phyloP scores from a whole-genome alignment of 2,329 filamentous ascomycete genomes.

The Diaporthe citrichinensis region DNA sequence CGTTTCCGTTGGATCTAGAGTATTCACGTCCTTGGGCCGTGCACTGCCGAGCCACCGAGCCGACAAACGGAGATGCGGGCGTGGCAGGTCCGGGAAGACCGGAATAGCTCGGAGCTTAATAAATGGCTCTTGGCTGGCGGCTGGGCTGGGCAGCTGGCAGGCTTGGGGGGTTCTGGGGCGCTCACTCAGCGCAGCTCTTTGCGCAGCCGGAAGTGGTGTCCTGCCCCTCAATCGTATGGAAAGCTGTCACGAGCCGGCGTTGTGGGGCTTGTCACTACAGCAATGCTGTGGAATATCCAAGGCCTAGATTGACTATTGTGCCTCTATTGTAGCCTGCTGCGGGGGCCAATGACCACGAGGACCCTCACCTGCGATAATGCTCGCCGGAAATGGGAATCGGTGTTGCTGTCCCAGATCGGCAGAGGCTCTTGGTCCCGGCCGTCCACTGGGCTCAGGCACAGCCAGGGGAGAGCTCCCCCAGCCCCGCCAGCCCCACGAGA shows the following conservation, averaged over 20 bases:
- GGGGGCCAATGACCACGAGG: neutral
- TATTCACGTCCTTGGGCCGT: neutral
- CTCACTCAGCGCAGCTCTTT: constrained; percentile 11
- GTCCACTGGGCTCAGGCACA: neutral
- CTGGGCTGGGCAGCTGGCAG: neutral
- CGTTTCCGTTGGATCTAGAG: neutral
- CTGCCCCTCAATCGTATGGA: neutral
- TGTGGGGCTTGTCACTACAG: neutral
- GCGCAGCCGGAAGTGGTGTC: neutral
- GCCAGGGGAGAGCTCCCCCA: constrained; percentile 1
- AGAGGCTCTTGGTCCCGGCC: constrained; percentile 7
- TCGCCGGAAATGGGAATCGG: constrained; percentile 31
- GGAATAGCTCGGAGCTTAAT: constrained; percentile 17
- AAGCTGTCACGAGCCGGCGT: neutral
- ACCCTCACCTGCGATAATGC: constrained; percentile 22
- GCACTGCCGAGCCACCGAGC: constrained; percentile 14
- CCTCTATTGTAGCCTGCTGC: neutral
- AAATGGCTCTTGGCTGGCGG: neutral
- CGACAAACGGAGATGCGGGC: constrained; percentile 14
- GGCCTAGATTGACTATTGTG: neutral
- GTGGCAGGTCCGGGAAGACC: neutral
- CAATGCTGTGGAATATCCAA: neutral
- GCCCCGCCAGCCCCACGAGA: constrained; percentile 18
- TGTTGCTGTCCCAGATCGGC: constrained; percentile 29
- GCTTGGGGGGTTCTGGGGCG: neutral